Evolutionary conservation across 1,284 basidiomycete species (phyloP), one percentile per base, ranked within the genome.

Genomic region (Ustilago bromivora): DNA sequence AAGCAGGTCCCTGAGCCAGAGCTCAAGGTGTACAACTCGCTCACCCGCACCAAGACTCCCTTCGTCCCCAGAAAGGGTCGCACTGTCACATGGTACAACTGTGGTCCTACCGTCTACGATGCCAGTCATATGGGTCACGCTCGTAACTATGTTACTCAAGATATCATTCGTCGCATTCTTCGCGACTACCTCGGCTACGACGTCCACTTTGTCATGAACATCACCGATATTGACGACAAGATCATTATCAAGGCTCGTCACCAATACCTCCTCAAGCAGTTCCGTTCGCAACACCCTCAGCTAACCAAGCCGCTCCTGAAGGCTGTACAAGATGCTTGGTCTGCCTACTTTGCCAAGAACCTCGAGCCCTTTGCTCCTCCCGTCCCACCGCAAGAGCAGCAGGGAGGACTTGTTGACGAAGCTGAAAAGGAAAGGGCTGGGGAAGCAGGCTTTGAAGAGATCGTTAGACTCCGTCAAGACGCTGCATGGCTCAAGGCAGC

Each of bases 221-320:
- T 99, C 83, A 99, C 97, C 5, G 97, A 99, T 87, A 97, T 99
- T 77, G 97, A 99, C 86, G 97, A 99, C 90, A 99, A 99, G 90
- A 96, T 94, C 76, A 80, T 89, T 81, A 53, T 63, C 64, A 76
- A 77, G 38, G 63, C 67, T 9, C 79, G 85, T 12, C 85, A 86
- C 57, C 63, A 76, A 9, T 70, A 83, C 84, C 90, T 98, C 13
- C 87, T 97, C 32, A 90, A 71, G 19, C 74, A 79, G 57, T 81
- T 81, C 71, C 67, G 76, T 32, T 60, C 76, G 19, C 76, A 79
- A 57, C 66, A 80, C 36, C 67, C 78, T 13, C 67, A 73, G 19
- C 74, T 84, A 36, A 77, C 78, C 34, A 57, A 66, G 32, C 68
- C 75, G 0, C 75, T 85, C 19, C 71, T 85, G 15, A 49, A 71